Conservation (phyloP, 2,329 filamentous ascomycete genomes). For the Penicillium sp. region DNA sequence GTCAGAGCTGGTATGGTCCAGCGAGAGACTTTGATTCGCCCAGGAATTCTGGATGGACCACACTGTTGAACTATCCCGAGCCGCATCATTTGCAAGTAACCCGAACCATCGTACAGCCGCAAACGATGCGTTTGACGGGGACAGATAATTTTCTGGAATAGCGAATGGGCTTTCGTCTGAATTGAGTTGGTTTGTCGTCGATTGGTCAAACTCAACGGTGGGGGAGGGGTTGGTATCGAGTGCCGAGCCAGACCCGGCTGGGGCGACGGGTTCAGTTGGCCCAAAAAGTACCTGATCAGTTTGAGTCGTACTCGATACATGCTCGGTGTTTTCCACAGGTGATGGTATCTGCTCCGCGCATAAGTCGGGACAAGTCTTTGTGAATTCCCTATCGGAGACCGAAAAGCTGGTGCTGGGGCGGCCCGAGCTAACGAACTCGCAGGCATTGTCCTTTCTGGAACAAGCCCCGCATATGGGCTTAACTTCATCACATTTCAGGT, state of each 20-base stretch:
- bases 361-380: neutral
- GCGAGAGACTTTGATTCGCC: constrained; percentile 2
- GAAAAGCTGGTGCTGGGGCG: neutral
- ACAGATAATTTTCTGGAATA: neutral
- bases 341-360: neutral
- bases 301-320: neutral
- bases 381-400: neutral
- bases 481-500: constrained; percentile 29
- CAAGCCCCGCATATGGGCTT: constrained; percentile 28
- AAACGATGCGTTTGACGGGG: constrained; percentile 9
- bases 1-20: constrained; percentile 12
- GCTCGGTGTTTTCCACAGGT: neutral
- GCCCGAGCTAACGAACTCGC: constrained; percentile 4
- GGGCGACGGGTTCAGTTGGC: neutral
- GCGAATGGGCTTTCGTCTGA: neutral
- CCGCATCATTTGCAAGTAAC: constrained; percentile 24
- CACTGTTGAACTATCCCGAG: constrained; percentile 7
- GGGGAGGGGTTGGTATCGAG: neutral
- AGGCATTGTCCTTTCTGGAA: constrained; percentile 20
- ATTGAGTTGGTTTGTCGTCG: neutral
- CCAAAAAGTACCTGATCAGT: neutral
- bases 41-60: neutral
- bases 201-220: neutral
- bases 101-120: constrained; percentile 25
- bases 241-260: neutral